Evolutionary conservation across 2,329 filamentous ascomycete genomes (phyloP), one percentile per base, ranked within the genome.

Genomic region (Xylariomycetidae sp.): DNA sequence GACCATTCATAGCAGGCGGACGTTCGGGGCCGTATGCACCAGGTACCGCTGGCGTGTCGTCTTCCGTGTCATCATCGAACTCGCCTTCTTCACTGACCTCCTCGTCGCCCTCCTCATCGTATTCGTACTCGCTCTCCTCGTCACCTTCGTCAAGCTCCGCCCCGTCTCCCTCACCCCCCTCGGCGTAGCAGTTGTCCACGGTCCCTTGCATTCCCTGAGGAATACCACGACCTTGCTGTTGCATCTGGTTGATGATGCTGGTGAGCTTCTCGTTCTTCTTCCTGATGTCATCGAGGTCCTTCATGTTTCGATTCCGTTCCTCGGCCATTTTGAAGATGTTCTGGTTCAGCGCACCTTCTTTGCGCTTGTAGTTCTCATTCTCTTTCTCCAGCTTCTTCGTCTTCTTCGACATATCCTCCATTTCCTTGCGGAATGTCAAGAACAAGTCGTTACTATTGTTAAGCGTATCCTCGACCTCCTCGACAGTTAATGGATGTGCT

Each of bases 351-450:
- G 87, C 80, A 50, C 96, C 89, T 59, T 96, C 90, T 62, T 96
- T 95, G 36, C 90, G 80, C 46, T 88, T 94, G 32, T 95, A 74
- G 13, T 78, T 83, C 50, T 92, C 83, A 53, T 98, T 97, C 56
- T 98, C 92, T 64, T 95, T 95, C 61, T 98, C 92, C 33, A 98
- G 70, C 16, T 88, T 82, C 63, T 96, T 96, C 5, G 90, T 95
- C 68, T 97, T 97, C 68, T 96, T 96, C 1, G 89, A 95, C 89
- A 97, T 97, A 56, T 97, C 92, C 64, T 97, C 92, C 89, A 97
- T 97, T 64, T 97, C 92, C 66, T 95, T 96, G 34, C 90, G 80
- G 64, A 97, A 97, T 1, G 92, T 96, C 48, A 96, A 70, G 62
- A 97, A 97, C 34, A 97, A 70, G 58, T 97, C 92, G 67, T 97